Evolutionary conservation across 352 stramenopile genomes (phyloP).

Genomic region (Globisporangium sylvaticum): DNA sequence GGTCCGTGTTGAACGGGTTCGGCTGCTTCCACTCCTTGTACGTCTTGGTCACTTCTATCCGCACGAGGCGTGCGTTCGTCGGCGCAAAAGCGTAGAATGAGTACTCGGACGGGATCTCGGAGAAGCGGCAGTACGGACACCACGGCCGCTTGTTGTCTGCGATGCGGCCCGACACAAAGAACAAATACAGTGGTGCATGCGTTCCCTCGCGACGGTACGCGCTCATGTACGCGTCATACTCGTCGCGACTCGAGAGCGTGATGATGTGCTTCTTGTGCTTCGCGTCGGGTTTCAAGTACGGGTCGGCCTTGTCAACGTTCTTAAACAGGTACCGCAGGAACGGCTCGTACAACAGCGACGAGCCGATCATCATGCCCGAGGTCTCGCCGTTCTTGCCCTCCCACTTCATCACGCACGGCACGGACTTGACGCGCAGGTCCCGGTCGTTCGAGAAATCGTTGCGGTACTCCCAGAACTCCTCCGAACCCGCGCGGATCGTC

Average conservation of each 20-base stretch:
- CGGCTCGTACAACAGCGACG: slow-evolving; percentile 45
- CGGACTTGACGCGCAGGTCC: slow-evolving; percentile 55
- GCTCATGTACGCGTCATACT: slow-evolving; percentile 36
- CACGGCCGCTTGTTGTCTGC: slow-evolving; percentile 66
- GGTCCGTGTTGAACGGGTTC: slow-evolving; percentile 56
- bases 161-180: slow-evolving; percentile 71
- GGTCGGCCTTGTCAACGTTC: slow-evolving; percentile 44
- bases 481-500: slow-evolving; percentile 49
- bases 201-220: slow-evolving; percentile 32
- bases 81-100: slow-evolving; percentile 69
- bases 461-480: slow-evolving; percentile 44
- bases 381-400: slow-evolving; percentile 46
- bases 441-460: slow-evolving; percentile 58
- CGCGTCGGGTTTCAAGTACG: slow-evolving; percentile 31
- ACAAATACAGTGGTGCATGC: slow-evolving; percentile 42
- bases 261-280: slow-evolving; percentile 52
- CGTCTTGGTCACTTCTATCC: slow-evolving; percentile 56
- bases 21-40: slow-evolving; percentile 63
- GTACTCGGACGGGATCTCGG: slow-evolving; percentile 67
- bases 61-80: slow-evolving; percentile 45
- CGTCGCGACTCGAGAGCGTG: slow-evolving; percentile 36
- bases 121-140: slow-evolving; percentile 81
- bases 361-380: slow-evolving; percentile 45
- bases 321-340: slow-evolving; percentile 67
- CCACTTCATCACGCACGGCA: slow-evolving; percentile 64